phyloP scores from a whole-genome alignment of 495 filamentous ascomycete genomes.

The Tuber borchii region DNA sequence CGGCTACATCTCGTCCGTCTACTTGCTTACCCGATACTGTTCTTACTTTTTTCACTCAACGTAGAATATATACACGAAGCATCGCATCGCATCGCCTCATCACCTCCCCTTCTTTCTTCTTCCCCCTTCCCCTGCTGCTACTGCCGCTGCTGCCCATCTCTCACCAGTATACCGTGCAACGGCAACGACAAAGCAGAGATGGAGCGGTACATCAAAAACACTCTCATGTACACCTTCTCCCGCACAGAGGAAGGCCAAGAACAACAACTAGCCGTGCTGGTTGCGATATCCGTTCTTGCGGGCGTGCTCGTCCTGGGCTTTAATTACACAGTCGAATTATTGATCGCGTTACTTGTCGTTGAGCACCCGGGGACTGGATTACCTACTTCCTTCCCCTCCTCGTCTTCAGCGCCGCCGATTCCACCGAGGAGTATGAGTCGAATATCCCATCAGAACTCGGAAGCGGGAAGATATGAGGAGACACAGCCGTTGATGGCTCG shows the following conservation, averaged over 20 bases:
- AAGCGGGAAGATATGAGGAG: background rate
- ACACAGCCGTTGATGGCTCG: background rate
- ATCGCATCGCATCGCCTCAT: background rate
- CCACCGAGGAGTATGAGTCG: background rate
- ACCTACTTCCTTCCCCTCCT: background rate
- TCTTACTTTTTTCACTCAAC: background rate
- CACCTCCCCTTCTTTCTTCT: background rate
- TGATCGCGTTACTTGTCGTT: background rate
- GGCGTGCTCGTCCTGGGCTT: background rate
- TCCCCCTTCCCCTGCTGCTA: background rate
- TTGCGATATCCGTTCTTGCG: background rate
- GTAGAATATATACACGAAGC: background rate
- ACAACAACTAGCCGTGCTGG: background rate
- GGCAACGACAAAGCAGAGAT: background rate
- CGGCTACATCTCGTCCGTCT: background rate
- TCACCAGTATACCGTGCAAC: background rate
- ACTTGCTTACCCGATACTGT: background rate
- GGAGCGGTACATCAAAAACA: background rate
- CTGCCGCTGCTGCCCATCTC: background rate
- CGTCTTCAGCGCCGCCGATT: background rate
- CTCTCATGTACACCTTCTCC: conserved; percentile 1
- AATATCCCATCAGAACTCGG: background rate
- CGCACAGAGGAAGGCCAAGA: background rate
- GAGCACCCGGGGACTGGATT: background rate
- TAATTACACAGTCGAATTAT: background rate